A percentile compares a stretch with the other conserved stretches of the same genome.
Conservation (phyloP, 768 basidiomycete species). For the Leccinum pellstonianum region DNA sequence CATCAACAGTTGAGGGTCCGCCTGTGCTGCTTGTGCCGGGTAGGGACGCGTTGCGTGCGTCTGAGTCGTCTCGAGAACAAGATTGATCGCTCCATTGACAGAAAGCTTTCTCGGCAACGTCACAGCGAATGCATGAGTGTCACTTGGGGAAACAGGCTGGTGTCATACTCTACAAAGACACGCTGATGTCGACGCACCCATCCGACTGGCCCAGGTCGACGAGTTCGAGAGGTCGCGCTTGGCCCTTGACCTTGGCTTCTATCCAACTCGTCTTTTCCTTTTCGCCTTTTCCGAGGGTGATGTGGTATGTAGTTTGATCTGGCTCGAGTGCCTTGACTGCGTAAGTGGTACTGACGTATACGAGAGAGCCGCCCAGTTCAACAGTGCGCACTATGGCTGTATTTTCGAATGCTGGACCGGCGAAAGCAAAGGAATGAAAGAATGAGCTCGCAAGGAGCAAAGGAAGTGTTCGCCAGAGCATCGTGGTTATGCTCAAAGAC, state of each 20-base stretch:
- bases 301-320: constrained; percentile 59
- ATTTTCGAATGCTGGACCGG: constrained; percentile 72
- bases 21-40: constrained; percentile 71
- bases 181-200: constrained; percentile 43
- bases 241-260: constrained; percentile 79
- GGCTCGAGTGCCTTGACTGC: constrained; percentile 71
- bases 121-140: constrained; percentile 57
- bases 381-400: constrained; percentile 85
- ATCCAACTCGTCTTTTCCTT: constrained; percentile 70
- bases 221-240: constrained; percentile 50
- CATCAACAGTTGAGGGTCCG: constrained; percentile 75
- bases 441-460: constrained; percentile 45
- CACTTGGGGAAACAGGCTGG: constrained; percentile 34
- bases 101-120: constrained; percentile 59
- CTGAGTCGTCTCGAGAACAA: constrained; percentile 77
- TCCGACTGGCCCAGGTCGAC: constrained; percentile 48
- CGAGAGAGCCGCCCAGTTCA: constrained; percentile 86
- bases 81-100: constrained; percentile 60
- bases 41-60: constrained; percentile 77
- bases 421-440: constrained; percentile 38
- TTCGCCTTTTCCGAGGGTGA: constrained; percentile 65
- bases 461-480: constrained; percentile 49
- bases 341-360: constrained; percentile 88
- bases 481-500: constrained; percentile 26
- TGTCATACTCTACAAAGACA: constrained; percentile 11